A percentile compares a stretch with the other conserved stretches of the same genome.
Conservation (phyloP, 768 basidiomycete genomes). For the Neoboletus subvelutipes region DNA sequence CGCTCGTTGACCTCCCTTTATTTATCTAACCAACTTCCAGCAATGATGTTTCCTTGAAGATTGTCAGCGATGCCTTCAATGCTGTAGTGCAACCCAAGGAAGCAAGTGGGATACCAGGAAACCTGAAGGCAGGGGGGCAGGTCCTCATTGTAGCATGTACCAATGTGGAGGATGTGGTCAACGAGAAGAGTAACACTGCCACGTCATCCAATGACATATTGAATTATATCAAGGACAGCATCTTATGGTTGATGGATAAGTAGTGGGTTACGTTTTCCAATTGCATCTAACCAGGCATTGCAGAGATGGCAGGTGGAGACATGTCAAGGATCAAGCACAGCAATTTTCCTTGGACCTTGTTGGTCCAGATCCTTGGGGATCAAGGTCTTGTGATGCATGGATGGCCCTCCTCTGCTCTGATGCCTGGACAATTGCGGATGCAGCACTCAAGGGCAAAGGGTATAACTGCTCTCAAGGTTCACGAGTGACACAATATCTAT, state of each 20-base stretch:
- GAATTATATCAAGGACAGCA: too few species aligned
- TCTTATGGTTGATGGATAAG: too few species aligned
- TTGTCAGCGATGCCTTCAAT: background rate
- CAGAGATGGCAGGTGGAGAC: background rate
- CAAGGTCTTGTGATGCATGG: slow-evolving; percentile 5
- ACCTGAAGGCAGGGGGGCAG: too few species aligned
- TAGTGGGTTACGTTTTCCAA: too few species aligned
- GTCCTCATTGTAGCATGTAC: background rate
- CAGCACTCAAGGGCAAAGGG: background rate
- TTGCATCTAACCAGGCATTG: too few species aligned
- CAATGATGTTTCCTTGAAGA: background rate
- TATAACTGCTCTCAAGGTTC: too few species aligned
- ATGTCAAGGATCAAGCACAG: background rate
- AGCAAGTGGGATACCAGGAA: too few species aligned
- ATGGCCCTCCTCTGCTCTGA: background rate
- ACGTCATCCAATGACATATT: background rate
- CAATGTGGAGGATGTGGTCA: background rate
- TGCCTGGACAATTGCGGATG: too few species aligned
- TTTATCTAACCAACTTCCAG: background rate
- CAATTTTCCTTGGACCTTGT: background rate
- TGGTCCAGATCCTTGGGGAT: background rate
- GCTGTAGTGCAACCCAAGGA: too few species aligned
- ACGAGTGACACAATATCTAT: too few species aligned
- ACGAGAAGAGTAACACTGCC: background rate
- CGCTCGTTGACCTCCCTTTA: background rate